phyloP scores from a whole-genome alignment of 805 yeast species.

The Huiozyma sinensis region DNA sequence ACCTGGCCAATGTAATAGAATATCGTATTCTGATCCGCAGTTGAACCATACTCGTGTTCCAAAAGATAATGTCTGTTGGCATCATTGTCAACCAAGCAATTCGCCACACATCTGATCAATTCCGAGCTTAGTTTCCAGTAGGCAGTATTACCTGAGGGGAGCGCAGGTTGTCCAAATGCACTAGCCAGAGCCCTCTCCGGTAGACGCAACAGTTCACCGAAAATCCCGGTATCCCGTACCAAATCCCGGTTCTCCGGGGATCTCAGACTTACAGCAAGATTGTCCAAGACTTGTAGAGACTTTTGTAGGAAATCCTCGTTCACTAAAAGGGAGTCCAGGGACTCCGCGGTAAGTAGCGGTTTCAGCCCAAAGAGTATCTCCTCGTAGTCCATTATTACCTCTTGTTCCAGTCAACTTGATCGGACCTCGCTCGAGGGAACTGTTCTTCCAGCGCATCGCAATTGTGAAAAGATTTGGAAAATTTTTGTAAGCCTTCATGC shows the following conservation, averaged over 20 bases:
- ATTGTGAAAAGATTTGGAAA: no score
- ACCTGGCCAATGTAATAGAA: slow-evolving; percentile 11
- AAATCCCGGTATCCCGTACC: slow-evolving; percentile 21
- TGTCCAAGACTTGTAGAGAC: slow-evolving; percentile 19
- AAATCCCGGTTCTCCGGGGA: slow-evolving; percentile 22
- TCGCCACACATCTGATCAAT: slow-evolving; percentile 26
- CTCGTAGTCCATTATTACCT: slow-evolving; percentile 24
- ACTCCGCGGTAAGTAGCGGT: slow-evolving; percentile 18
- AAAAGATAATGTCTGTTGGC: slow-evolving; percentile 15
- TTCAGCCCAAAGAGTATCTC: slow-evolving; percentile 22
- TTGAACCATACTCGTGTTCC: slow-evolving; percentile 1
- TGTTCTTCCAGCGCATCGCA: no score
- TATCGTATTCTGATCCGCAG: slow-evolving; percentile 3
- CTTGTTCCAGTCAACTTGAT: neutral
- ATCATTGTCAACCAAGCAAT: slow-evolving; percentile 25
- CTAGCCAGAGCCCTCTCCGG: slow-evolving; percentile 7
- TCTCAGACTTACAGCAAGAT: slow-evolving; percentile 24
- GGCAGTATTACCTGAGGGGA: no score
- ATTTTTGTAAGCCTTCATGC: no score
- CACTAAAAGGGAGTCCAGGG: slow-evolving; percentile 10
- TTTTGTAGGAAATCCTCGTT: slow-evolving; percentile 13
- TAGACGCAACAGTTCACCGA: slow-evolving; percentile 12
- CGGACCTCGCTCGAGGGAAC: no score
- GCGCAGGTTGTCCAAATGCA: slow-evolving; percentile 7
- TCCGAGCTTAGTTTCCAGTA: slow-evolving; percentile 19